Evolutionary conservation across 108 stramenopile species (phyloP).

Genomic region (Cyclotella baltica): DNA sequence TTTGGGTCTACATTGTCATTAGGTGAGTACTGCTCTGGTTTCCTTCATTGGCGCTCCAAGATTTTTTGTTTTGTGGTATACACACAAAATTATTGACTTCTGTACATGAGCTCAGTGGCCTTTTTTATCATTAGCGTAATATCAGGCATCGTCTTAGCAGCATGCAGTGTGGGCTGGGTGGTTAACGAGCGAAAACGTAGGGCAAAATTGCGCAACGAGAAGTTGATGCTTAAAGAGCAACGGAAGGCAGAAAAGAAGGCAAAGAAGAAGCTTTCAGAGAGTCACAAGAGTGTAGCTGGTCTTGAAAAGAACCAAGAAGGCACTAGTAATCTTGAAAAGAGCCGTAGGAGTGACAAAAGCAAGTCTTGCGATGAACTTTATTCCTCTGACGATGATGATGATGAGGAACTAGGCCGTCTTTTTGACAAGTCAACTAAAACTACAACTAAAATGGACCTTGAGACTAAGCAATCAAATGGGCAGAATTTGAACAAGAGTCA

Average conservation of each 20-base stretch:
- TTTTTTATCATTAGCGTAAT: not conserved
- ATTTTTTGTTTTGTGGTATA: not conserved
- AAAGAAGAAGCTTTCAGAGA: constrained; percentile 2
- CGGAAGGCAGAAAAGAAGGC: not conserved
- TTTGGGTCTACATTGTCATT: not conserved
- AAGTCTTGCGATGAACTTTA: not conserved
- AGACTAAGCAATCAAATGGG: too few species aligned
- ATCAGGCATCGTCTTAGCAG: not conserved
- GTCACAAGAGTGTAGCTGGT: not conserved
- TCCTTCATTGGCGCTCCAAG: too few species aligned
- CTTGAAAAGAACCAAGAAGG: not conserved
- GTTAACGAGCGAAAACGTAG: constrained; percentile 1
- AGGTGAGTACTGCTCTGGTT: not conserved
- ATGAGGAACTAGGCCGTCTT: not conserved
- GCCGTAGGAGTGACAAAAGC: not conserved
- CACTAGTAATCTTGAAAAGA: not conserved
- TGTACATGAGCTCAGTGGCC: not conserved
- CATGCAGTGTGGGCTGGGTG: not conserved
- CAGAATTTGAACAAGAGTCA: not conserved
- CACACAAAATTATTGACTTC: not conserved
- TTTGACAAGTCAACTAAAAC: not conserved
- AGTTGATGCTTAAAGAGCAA: not conserved
- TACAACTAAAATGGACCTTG: too few species aligned
- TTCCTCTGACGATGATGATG: not conserved
- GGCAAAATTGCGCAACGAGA: not conserved